phyloP scores from a whole-genome alignment of 441 rosid genomes.

The Gossypium laxum region DNA sequence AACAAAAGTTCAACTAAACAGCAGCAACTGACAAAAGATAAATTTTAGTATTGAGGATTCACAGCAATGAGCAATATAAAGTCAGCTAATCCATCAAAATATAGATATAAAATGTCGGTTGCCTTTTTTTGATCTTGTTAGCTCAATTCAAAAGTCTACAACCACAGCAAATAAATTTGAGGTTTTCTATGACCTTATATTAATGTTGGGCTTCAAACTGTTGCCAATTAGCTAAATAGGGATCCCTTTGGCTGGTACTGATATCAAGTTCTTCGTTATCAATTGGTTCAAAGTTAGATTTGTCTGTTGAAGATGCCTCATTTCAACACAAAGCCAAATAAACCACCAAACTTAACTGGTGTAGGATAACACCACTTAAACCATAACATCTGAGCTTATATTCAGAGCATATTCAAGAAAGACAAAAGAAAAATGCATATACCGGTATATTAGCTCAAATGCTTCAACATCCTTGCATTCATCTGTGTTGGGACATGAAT shows the following conservation, averaged over 20 bases:
- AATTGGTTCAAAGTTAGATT: background rate
- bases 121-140: background rate
- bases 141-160: background rate
- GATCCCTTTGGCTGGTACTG: background rate
- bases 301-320: background rate
- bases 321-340: background rate
- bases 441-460: constrained; percentile 75
- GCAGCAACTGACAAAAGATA: background rate
- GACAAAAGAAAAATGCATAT: background rate
- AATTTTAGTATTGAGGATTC: background rate
- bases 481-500: constrained; percentile 67
- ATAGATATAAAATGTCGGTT: background rate
- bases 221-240: background rate
- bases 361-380: background rate
- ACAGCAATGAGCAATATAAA: background rate
- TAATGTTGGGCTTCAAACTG: background rate
- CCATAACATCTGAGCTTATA: background rate
- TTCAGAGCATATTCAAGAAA: constrained; percentile 11
- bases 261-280: background rate
- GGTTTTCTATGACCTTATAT: background rate
- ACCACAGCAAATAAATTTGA: background rate
- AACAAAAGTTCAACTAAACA: background rate
- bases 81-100: background rate
- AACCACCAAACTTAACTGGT: background rate
- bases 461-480: constrained; percentile 79